Evolutionary conservation across 441 rosid genomes (phyloP).

Genomic region (Macaranga tanarius): DNA sequence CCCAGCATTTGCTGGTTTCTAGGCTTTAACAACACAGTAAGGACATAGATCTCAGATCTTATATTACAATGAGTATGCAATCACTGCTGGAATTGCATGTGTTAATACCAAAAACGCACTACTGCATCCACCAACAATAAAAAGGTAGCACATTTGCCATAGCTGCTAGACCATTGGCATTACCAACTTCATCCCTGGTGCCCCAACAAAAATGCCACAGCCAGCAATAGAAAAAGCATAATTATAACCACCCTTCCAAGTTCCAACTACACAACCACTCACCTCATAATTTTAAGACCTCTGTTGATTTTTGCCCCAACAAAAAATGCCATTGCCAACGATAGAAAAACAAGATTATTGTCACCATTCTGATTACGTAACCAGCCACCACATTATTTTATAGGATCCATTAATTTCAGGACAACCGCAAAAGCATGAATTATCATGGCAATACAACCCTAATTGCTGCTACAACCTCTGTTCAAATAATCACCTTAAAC

Average conservation of each 20-base stretch:
- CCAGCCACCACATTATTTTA: neutral
- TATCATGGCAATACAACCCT: too few relatives aligned
- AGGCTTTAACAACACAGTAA: neutral
- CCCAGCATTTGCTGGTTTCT: neutral
- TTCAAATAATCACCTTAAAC: too few relatives aligned
- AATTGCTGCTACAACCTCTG: too few relatives aligned
- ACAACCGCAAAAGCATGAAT: too few relatives aligned
- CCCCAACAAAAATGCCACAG: neutral
- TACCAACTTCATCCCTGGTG: neutral
- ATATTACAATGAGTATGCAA: neutral
- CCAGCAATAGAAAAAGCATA: neutral
- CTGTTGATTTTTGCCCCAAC: neutral
- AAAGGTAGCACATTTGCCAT: neutral
- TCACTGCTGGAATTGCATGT: neutral
- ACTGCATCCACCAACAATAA: neutral
- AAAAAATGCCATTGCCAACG: too few relatives aligned
- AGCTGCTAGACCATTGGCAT: neutral
- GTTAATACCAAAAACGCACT: neutral
- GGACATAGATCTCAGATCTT: neutral
- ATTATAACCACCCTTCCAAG: neutral
- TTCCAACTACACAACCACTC: neutral
- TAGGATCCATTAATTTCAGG: too few relatives aligned
- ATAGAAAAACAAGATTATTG: too few relatives aligned
- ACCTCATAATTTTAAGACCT: neutral
- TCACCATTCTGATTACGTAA: neutral